These are phyloP conservation scores for Paraphaeosphaeria minitans DNA, from an alignment of 2,329 filamentous ascomycete species.

Conservation along the genomic window DNA sequence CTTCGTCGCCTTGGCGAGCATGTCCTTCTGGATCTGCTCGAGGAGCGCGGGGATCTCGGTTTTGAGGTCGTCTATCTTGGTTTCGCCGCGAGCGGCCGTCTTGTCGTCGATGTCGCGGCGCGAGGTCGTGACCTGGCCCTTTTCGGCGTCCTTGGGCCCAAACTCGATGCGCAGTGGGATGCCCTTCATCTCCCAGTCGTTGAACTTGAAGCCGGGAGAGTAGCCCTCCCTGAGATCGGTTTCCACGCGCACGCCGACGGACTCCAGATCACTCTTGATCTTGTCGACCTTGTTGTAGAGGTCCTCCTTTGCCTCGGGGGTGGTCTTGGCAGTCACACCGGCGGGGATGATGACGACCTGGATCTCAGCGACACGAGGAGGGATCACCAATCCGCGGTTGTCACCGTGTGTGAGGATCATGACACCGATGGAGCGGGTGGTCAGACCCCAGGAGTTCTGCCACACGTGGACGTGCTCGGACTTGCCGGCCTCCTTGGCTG, in stretches of 20 bases:
- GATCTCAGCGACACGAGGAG: slow-evolving; percentile 84
- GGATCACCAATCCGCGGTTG: slow-evolving; percentile 91
- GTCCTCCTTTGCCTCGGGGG: slow-evolving; percentile 75
- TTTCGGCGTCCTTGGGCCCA: slow-evolving; percentile 89
- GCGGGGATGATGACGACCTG: slow-evolving; percentile 91
- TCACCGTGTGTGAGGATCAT: slow-evolving; percentile 99
- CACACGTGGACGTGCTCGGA: slow-evolving; percentile 79
- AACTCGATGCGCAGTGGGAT: slow-evolving; percentile 94
- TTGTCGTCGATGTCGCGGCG: slow-evolving; percentile 87
- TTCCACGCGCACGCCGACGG: slow-evolving; percentile 76
- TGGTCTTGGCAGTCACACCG: slow-evolving; percentile 79
- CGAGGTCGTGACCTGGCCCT: slow-evolving; percentile 80
- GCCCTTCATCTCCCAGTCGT: slow-evolving; percentile 97
- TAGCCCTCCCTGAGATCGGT: slow-evolving; percentile 88
- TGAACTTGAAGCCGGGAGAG: slow-evolving; percentile 95
- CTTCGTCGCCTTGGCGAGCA: slow-evolving; percentile 76
- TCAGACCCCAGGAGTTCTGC: slow-evolving; percentile 99
- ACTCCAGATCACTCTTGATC: slow-evolving; percentile 71
- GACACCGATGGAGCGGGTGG: slow-evolving; percentile 94
- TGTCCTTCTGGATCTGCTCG: slow-evolving; percentile 85
- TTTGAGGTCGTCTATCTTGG: slow-evolving; percentile 74
- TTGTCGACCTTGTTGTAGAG: slow-evolving; percentile 77
- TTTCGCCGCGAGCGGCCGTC: slow-evolving; percentile 60
- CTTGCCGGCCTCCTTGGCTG: slow-evolving; percentile 67
- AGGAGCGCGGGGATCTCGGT: slow-evolving; percentile 79